Percentiles rank a stretch among this genome's conserved stretches.
Evolutionary conservation across 257 asterid species (phyloP).

Genomic region (Solanum virginianum): DNA sequence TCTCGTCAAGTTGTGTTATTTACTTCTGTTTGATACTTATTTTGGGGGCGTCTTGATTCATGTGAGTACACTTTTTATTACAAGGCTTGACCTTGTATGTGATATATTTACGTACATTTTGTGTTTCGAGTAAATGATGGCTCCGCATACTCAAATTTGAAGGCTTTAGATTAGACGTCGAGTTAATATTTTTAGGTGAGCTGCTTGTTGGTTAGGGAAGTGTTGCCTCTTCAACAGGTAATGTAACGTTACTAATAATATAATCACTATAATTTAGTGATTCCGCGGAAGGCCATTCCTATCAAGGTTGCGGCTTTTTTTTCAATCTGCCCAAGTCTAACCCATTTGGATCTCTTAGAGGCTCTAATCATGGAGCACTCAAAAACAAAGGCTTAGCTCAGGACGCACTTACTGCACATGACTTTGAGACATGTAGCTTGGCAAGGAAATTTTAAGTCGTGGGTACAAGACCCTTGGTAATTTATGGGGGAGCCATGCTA

Average conservation of each 20-base stretch:
- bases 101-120: not conserved
- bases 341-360: no score
- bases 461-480: no score
- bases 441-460: no score
- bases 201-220: not conserved
- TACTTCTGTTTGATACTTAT: not conserved
- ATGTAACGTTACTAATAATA: not conserved
- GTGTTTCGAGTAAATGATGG: no score
- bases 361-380: no score
- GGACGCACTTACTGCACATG: no score
- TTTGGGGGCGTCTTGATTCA: not conserved
- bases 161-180: not conserved
- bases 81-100: not conserved
- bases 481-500: not conserved
- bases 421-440: no score
- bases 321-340: no score
- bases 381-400: no score
- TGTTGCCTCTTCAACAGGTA: not conserved
- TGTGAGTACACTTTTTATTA: not conserved
- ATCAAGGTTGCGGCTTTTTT: no score
- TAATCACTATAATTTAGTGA: no score
- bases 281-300: no score
- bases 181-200: not conserved
- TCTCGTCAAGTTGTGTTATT: not conserved
- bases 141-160: not conserved